Percentiles rank a stretch among this genome's conserved stretches.
phyloP scores from a whole-genome alignment of 2,329 filamentous ascomycete genomes.

The Pseudogymnoascus sp. region DNA sequence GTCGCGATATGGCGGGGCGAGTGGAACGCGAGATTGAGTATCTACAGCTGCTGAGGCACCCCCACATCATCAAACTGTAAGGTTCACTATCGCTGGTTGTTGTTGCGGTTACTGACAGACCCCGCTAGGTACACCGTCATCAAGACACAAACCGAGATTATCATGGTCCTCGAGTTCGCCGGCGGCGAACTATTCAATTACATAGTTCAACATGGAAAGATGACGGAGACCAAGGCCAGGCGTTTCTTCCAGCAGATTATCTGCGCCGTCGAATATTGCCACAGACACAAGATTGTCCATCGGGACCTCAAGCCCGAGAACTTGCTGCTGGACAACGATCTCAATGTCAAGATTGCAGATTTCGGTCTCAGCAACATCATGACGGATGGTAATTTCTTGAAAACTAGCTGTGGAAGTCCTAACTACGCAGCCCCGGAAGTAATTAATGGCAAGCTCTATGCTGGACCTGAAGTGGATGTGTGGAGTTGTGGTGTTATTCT shows the following conservation, averaged over 20 bases:
- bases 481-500: constrained; percentile 95
- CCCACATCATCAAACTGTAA: constrained; percentile 97
- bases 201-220: constrained; percentile 87
- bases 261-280: constrained; percentile 97
- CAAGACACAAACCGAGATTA: constrained; percentile 87
- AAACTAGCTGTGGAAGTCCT: constrained; percentile 95
- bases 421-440: constrained; percentile 98
- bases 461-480: constrained; percentile 94
- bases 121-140: constrained; percentile 79
- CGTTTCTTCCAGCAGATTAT: constrained; percentile 99
- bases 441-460: constrained; percentile 95
- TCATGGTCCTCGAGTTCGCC: constrained; percentile 98
- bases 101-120: neutral
- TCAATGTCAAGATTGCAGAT: constrained; percentile 99
- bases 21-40: constrained; percentile 99
- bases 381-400: constrained; percentile 98
- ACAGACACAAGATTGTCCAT: constrained; percentile 97
- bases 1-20: constrained; percentile 92
- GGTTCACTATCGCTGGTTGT: constrained; percentile 26
- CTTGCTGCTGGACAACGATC: constrained; percentile 83
- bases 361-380: constrained; percentile 99
- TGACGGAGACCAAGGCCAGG: constrained; percentile 86
- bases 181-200: constrained; percentile 97
- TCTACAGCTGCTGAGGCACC: constrained; percentile 87
- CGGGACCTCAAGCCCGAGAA: constrained; percentile 97